phyloP scores from a whole-genome alignment of 768 basidiomycete species.

The Polyporus arcularius region DNA sequence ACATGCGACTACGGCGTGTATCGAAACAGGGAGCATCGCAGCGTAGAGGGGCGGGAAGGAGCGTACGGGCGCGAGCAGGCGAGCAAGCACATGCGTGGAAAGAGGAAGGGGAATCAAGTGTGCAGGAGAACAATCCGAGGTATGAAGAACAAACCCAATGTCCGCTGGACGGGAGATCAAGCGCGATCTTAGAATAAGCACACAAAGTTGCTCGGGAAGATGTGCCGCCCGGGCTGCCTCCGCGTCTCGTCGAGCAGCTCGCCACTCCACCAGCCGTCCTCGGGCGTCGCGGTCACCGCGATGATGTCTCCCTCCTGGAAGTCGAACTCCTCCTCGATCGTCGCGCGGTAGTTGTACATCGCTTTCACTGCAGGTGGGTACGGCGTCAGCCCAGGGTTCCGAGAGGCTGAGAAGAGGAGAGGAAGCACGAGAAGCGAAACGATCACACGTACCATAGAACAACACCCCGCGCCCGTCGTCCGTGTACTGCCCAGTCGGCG shows the following conservation, averaged over 20 bases:
- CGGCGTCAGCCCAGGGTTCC: too few species aligned
- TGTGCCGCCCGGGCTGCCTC: slow-evolving; percentile 67
- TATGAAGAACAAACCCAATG: neutral
- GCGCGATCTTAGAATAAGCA: slow-evolving; percentile 60
- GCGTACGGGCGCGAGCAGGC: neutral
- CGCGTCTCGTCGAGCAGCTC: slow-evolving; percentile 77
- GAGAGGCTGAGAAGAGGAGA: neutral
- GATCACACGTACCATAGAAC: slow-evolving; percentile 73
- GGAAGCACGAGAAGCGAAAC: neutral
- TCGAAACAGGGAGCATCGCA: neutral
- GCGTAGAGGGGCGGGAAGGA: neutral
- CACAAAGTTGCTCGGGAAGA: slow-evolving; percentile 91
- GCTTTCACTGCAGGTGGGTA: slow-evolving; percentile 66
- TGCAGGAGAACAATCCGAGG: neutral
- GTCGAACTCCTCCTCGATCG: slow-evolving; percentile 92
- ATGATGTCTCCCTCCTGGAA: slow-evolving; percentile 96
- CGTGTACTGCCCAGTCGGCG: slow-evolving; percentile 75
- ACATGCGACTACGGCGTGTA: neutral
- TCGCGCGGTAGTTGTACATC: slow-evolving; percentile 82
- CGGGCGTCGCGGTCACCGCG: slow-evolving; percentile 90
- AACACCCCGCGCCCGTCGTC: slow-evolving; percentile 82
- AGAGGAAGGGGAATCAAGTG: too few species aligned
- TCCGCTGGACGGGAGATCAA: neutral
- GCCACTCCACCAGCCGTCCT: slow-evolving; percentile 98
- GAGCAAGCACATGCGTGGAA: neutral